These are phyloP conservation scores for Hemileia vastatrix DNA, from an alignment of 1,284 basidiomycete genomes.

Conservation along the genomic window DNA sequence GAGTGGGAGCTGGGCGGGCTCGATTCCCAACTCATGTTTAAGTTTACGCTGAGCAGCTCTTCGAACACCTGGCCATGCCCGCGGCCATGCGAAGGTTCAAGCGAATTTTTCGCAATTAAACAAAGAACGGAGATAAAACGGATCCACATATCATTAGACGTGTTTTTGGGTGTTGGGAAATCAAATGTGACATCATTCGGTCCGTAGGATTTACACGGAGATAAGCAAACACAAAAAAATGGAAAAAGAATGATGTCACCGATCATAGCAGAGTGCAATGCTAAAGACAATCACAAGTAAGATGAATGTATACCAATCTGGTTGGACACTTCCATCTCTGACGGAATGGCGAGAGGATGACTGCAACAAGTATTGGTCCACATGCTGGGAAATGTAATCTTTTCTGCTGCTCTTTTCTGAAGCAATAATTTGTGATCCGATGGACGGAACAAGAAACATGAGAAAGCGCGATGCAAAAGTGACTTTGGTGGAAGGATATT, in stretches of 20 bases:
- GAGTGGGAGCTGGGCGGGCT: conserved; percentile 57
- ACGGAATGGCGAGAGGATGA: conserved; percentile 65
- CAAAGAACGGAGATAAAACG: too few species aligned
- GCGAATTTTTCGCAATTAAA: too few species aligned
- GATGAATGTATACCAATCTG: conserved; percentile 55
- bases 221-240: background rate
- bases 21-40: conserved; percentile 93
- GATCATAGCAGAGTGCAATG: too few species aligned
- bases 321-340: conserved; percentile 62
- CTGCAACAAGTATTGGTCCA: conserved; percentile 99
- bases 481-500: conserved; percentile 68
- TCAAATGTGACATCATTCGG: background rate
- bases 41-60: conserved; percentile 87
- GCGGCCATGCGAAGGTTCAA: too few species aligned
- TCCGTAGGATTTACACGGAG: background rate
- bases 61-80: conserved; percentile 58
- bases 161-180: background rate
- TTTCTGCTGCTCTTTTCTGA: conserved; percentile 88
- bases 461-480: conserved; percentile 94
- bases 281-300: background rate
- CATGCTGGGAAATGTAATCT: conserved; percentile 99
- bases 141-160: background rate
- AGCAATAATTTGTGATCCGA: conserved; percentile 87
- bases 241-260: too few species aligned
- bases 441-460: conserved; percentile 91